Conservation (phyloP, 495 filamentous ascomycete species). For the Talaromyces adpressus region DNA sequence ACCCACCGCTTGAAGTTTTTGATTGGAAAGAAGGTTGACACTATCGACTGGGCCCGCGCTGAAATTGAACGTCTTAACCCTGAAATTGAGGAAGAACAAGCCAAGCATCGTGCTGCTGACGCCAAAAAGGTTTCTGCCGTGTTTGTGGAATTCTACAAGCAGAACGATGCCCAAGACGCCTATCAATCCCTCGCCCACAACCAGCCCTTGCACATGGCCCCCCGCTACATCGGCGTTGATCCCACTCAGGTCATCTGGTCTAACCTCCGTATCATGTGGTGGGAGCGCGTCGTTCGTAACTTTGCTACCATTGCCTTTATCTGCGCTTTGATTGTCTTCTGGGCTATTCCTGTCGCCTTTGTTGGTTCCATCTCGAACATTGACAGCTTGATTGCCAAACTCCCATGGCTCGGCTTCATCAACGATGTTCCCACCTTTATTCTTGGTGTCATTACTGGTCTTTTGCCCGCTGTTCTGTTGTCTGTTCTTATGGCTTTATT, state of each 20-base stretch:
- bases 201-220: constrained; percentile 86
- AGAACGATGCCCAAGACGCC: constrained; percentile 78
- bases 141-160: constrained; percentile 82
- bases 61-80: constrained; percentile 79
- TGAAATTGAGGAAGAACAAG: constrained; percentile 69
- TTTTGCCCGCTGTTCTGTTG: constrained; percentile 74
- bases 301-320: constrained; percentile 66
- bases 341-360: constrained; percentile 78
- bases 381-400: constrained; percentile 50
- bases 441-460: constrained; percentile 75
- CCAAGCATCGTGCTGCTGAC: constrained; percentile 61
- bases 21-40: constrained; percentile 81
- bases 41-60: constrained; percentile 78
- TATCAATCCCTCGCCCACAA: constrained; percentile 80
- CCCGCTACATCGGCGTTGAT: constrained; percentile 77
- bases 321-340: constrained; percentile 80
- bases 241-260: constrained; percentile 86
- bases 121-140: constrained; percentile 50
- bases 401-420: constrained; percentile 69
- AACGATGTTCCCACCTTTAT: constrained; percentile 60
- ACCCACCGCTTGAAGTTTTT: constrained; percentile 74
- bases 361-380: constrained; percentile 88
- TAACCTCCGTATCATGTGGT: constrained; percentile 83
- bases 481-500: constrained; percentile 85
- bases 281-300: constrained; percentile 69